Percentiles rank a stretch among this genome's conserved stretches.
These are phyloP conservation scores for Microcyclosporella mali DNA, from an alignment of 2,329 filamentous ascomycete species.

Conservation along the genomic window DNA sequence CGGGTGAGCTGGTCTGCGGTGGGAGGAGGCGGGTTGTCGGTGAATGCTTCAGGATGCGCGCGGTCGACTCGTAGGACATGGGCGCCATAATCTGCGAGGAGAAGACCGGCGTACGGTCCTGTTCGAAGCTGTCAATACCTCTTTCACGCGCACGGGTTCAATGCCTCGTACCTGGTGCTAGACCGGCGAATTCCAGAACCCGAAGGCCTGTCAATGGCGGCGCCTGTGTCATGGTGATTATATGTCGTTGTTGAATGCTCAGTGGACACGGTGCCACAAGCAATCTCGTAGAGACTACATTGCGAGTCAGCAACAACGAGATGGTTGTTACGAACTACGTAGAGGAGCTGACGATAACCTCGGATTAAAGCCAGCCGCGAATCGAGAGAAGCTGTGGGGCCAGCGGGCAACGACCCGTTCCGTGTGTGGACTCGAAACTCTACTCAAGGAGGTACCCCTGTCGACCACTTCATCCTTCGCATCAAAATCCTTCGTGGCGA, in stretches of 20 bases:
- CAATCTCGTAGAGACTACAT: too few relatives aligned
- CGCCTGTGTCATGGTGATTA: constrained; percentile 14
- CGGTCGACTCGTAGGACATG: constrained; percentile 81
- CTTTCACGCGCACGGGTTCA: too few relatives aligned
- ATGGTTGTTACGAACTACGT: not conserved
- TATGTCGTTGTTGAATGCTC: not conserved
- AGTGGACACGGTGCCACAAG: too few relatives aligned
- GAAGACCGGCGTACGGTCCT: constrained; percentile 84
- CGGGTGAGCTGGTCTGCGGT: constrained; percentile 70
- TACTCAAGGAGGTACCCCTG: too few relatives aligned
- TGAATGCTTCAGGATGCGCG: constrained; percentile 39
- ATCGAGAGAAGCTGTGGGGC: not conserved
- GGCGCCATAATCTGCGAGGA: constrained; percentile 85
- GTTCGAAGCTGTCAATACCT: not conserved
- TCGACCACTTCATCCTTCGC: too few relatives aligned
- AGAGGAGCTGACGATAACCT: constrained; percentile 6
- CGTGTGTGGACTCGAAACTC: too few relatives aligned
- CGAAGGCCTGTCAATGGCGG: constrained; percentile 52
- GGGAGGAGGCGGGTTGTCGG: constrained; percentile 32
- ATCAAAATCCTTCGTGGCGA: too few relatives aligned
- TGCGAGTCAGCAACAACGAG: not conserved
- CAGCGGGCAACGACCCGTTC: too few relatives aligned
- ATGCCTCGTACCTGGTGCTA: constrained; percentile 47
- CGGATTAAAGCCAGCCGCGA: not conserved
- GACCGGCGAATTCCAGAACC: constrained; percentile 61